Base-by-base conservation (phyloP, 305 asterid genomes). In the Rubia tinctorum region DNA sequence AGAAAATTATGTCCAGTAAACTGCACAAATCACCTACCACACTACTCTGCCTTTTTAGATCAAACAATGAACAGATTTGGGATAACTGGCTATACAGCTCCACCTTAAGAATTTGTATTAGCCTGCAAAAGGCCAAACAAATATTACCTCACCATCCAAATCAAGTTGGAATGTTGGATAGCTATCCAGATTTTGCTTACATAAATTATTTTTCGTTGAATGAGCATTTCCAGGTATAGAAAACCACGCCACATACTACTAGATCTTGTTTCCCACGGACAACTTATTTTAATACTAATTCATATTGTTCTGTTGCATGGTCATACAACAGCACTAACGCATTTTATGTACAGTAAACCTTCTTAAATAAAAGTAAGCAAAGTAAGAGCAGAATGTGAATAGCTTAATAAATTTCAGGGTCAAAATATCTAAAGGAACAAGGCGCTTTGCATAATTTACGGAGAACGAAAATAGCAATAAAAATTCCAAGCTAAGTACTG, bases 31-130 rank as follows among this genome's bases (percentile, higher is more conserved):
- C 55, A 53, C 13, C 0, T 22, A 55, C 25, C 8, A 34, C 61
- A 4, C 61, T 15, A 23, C 23, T 12, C 55, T 42, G 66, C 61
- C 43, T 9, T 51, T 18, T 43, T n/a, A 25, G 39, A 39, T 61
- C 62, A 69, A 71, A 68, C 61, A 60, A 68, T n/a, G 49, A 75
- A 12, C 22, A 44, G 64, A 68, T 61, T 68, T 66, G 30, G 56
- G 55, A 59, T 60, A 70, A 45, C 27, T 51, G 45, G 56, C 74
- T 60, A 20, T 60, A 75, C 78, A 75, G 73, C 69, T 27, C 18
- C 67, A 30, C 49, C 42, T 1, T 8, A 75, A 58, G 22, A 39
- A 58, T 7, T 44, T 60, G 73, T 75, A 68, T 60, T 60, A 68
- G 65, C 78, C 78, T 75, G 78, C 53, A 44, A 44, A 18, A 30